These are phyloP conservation scores for Dryas drummondii DNA, from an alignment of 306 rosid species.

Conservation along the genomic window DNA sequence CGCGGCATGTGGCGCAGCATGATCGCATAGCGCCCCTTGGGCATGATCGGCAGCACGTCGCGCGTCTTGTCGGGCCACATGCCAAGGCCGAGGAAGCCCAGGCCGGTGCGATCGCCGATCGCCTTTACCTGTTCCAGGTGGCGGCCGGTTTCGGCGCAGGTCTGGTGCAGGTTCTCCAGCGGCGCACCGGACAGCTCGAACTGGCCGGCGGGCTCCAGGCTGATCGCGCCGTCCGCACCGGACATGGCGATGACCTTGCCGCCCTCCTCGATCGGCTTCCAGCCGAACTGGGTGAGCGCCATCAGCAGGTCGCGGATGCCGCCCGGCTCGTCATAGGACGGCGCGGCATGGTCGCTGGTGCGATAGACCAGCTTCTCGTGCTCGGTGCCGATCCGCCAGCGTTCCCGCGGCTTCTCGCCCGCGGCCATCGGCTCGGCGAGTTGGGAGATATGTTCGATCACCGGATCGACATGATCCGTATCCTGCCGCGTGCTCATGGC, in stretches of 20 bases:
- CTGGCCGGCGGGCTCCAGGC: conserved; percentile 71
- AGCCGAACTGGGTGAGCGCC: no score
- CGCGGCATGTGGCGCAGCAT: conserved; percentile 61
- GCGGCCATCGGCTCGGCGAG: no score
- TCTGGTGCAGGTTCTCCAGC: conserved; percentile 63
- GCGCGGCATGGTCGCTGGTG: no score
- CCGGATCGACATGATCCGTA: no score
- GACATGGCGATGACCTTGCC: background rate
- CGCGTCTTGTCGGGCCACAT: conserved; percentile 62
- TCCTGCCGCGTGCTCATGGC: no score
- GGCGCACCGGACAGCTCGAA: conserved; percentile 73
- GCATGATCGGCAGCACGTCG: conserved; percentile 61
- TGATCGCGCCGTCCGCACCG: conserved; percentile 67
- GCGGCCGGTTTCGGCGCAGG: conserved; percentile 61
- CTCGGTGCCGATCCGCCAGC: no score
- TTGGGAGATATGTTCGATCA: no score
- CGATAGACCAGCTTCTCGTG: no score
- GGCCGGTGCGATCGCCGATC: conserved; percentile 64
- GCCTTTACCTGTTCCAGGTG: conserved; percentile 71
- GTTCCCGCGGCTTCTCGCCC: no score
- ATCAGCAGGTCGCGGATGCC: no score
- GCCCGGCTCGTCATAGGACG: no score
- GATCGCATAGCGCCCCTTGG: conserved; percentile 66
- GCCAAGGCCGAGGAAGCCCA: conserved; percentile 69
- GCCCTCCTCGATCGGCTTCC: no score